These are phyloP conservation scores for Colletotrichum cereale DNA, from an alignment of 2,329 filamentous ascomycete genomes.

Conservation along the genomic window DNA sequence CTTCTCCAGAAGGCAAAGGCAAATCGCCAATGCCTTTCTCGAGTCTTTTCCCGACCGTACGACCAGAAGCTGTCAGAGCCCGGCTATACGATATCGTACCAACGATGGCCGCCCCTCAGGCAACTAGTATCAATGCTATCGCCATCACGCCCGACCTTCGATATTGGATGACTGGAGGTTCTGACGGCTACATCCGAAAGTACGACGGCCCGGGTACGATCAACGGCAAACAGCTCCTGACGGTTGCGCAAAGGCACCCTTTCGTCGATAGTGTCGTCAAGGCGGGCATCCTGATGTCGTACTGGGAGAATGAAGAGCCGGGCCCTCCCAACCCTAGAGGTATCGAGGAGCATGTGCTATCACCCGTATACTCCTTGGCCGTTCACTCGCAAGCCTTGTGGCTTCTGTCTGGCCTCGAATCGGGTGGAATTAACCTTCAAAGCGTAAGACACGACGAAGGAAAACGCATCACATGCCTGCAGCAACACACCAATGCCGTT, in stretches of 20 bases:
- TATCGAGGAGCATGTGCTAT: conserved; percentile 75
- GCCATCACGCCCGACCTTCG: conserved; percentile 93
- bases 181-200: conserved; percentile 95
- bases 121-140: conserved; percentile 94
- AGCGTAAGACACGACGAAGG: conserved; percentile 95
- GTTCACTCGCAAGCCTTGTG: conserved; percentile 91
- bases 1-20: conserved; percentile 31
- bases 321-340: conserved; percentile 53
- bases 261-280: conserved; percentile 98
- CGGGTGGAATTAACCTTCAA: conserved; percentile 92
- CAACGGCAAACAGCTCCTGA: conserved; percentile 93
- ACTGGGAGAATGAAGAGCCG: conserved; percentile 98
- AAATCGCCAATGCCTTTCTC: conserved; percentile 31
- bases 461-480: conserved; percentile 84
- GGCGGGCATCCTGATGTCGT: conserved; percentile 92
- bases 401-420: conserved; percentile 91
- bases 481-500: conserved; percentile 90
- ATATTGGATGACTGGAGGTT: conserved; percentile 94
- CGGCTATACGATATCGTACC: conserved; percentile 93
- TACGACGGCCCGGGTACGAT: conserved; percentile 96
- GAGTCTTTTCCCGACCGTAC: conserved; percentile 59
- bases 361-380: conserved; percentile 93
- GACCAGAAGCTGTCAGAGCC: conserved; percentile 83
- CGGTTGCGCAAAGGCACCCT: conserved; percentile 94
- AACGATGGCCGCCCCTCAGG: conserved; percentile 95